Evolutionary conservation across 768 basidiomycete species (phyloP), one percentile per base, ranked within the genome.

Genomic region (Lentinula lateritia): DNA sequence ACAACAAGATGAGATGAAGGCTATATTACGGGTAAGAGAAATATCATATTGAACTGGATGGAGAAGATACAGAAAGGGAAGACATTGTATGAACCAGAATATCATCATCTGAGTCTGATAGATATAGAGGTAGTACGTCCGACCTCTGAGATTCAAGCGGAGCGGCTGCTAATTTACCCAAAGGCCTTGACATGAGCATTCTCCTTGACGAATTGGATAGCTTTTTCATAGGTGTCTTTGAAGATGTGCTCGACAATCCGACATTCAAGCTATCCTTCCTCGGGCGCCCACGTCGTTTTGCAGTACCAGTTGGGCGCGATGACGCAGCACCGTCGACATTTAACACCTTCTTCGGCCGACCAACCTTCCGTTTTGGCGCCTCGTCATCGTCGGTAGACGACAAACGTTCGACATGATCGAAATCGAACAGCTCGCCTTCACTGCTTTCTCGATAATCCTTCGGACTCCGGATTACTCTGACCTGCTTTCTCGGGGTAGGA

Each of bases 381-480:
- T 34, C 50, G 18, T 50, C 58, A n/a, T 43, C 42, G n/a, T 60
- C 58, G 39, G 46, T 16, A 36, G 32, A 57, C 23, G 61, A 41
- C 43, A 42, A 12, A 9, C 28, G 35, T 23, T 62, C 61, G 16
- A 65, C 68, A 15, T 64, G 69, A 58, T 68, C 67, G 41, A 72
- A 66, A 55, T 73, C 69, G 52, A 73, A 71, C 41, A 57, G 62
- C 54, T 74, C 73, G 13, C 71, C 69, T 55, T 72, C 71, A 43
- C 70, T 70, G 43, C 68, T 70, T 28, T 62, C 61, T 23, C 52
- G 46, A 23, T 32, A 6, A 5, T 23, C 0, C 8, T 43, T 28
- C 55, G 15, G 15, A 15, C 43, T 45, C 15, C n/a, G 43, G 6
- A 20, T 20, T 28, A 1, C 18, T n/a, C 46, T 18, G 12, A 5